Evolutionary conservation across 192 early-diverging fungal species (phyloP), one percentile per base, ranked within the genome.

Genomic region (Podila clonocystis): DNA sequence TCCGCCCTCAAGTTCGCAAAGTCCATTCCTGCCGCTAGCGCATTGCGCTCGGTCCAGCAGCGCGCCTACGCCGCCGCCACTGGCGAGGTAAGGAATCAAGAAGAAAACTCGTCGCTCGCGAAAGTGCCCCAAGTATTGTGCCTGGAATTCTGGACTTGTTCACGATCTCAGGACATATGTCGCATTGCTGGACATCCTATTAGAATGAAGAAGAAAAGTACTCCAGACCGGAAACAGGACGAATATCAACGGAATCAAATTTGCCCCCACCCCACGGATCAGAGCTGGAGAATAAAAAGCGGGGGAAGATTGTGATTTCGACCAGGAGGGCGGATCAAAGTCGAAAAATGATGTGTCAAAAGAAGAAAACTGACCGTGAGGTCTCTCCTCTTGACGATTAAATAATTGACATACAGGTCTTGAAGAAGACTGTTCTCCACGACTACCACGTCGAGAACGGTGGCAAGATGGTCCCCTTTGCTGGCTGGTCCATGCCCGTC

Each of bases 401-500:
- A 15, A 45, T 15, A 17, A 45, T 15, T 8, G 41, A 13, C 41
- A 0, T 15, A 45, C 60, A 80, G 77, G 77, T 30, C 24, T 55
- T 90, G 66, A 92, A 94, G 83, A 87, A 91, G 68, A 98, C 96
- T 9, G 88, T 94, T 5, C 89, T 99, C 3, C 92, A 97, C 82
- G 95, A 97, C 77, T 96, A 97, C 70, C 98, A 99, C 87, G 89
- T 96, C 48, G 74, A 88, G 75, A 87, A 97, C 70, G 95, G 95
- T 29, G 98, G 94, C 50, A 97, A 96, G 88, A 98, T 99, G 93
- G 97, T 97, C 19, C 94, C 95, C 38, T 99, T 98, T 86, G 98
- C 98, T 70, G 98, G 97, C 7, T 98, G 95, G 92, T 88, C 88
- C 67, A 99, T 99, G 98, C 98, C 98, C 38, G 92, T 99, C 65